These are phyloP conservation scores for Vanrija sp. DNA, from an alignment of 1,284 basidiomycete species.

Conservation along the genomic window DNA sequence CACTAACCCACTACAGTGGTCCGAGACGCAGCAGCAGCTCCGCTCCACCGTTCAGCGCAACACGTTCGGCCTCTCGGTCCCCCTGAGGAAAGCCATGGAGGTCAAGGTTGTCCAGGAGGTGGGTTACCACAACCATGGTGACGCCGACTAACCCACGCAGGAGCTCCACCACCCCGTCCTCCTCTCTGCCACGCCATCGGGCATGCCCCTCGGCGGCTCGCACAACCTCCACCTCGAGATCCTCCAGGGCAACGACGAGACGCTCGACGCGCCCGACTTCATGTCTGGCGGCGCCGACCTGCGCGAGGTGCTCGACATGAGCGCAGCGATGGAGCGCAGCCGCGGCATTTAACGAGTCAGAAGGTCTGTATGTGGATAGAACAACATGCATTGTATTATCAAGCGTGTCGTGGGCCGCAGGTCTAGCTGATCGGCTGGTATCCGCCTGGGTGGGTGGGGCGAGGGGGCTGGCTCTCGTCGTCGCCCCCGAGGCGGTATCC, in stretches of 20 bases:
- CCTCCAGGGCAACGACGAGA: conserved; percentile 82
- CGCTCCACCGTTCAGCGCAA: conserved; percentile 81
- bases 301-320: conserved; percentile 39
- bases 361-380: not conserved
- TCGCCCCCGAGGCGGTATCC: conserved; percentile 35
- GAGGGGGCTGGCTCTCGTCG: conserved; percentile 17
- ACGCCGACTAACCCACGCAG: conserved; percentile 8
- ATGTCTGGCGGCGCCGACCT: conserved; percentile 50
- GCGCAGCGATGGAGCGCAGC: conserved; percentile 41
- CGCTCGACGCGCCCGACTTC: conserved; percentile 67
- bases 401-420: not conserved
- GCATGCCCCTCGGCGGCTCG: conserved; percentile 43
- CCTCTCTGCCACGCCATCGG: conserved; percentile 30
- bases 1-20: conserved; percentile 64
- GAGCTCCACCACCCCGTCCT: conserved; percentile 41
- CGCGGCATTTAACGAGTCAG: conserved; percentile 30
- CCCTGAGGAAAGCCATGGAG: conserved; percentile 89
- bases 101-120: conserved; percentile 77
- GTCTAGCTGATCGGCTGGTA: conserved; percentile 30
- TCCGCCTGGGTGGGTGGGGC: conserved; percentile 22
- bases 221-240: conserved; percentile 84
- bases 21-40: conserved; percentile 82
- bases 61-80: conserved; percentile 79
- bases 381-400: conserved; percentile 24
- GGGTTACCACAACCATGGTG: conserved; percentile 34